Evolutionary conservation across 1,139 yeast genomes (phyloP), one percentile per base, ranked within the genome.

Genomic region (Tardiomyces depauwii): DNA sequence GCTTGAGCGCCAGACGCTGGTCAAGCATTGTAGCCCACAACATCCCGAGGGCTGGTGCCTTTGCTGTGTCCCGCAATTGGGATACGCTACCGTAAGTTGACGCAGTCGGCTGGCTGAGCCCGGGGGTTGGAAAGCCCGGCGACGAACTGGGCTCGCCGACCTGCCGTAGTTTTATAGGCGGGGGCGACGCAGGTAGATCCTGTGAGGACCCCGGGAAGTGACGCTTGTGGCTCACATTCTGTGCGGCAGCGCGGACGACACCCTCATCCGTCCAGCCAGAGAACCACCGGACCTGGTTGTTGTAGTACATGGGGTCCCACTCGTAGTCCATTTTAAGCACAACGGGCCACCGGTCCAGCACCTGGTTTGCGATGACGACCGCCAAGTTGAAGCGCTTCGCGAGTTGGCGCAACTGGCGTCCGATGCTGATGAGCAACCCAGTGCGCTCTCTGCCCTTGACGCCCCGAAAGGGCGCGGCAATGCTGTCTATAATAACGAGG

Each of bases 391-490:
- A 62, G 23, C 68, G 61, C 23, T 57, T 57, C 0, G 91, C 81
- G 36, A 85, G 55, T 16, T 63, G 56, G 14, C 76, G 65, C 45
- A 88, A 65, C 47, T 71, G 74, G 9, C 70, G 67, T 25, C 78
- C 76, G 40, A 79, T 54, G 13, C 46, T 45, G 25, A 41, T 38
- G 18, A 25, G 39, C 36, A 43, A 23, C 38, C 38, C 40, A 11
- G 44, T 41, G 12, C 40, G 42, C 16, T 46, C 49, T 18, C 27
- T 25, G 58, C 58, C 42, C 40, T 79, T 70, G 54, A 83, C 93
- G 2, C 82, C 78, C 47, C 96, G 66, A 45, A 82, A 67, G 59
- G 86, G 95, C 52, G 87, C 93, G 0, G 95, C 86, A n/a, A 88
- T 78, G 36, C 94, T 83, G 62, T 88, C 96, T 10, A 88, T 71